phyloP scores from a whole-genome alignment of 176 grass and related monocot species.

The Musa beccarii region DNA sequence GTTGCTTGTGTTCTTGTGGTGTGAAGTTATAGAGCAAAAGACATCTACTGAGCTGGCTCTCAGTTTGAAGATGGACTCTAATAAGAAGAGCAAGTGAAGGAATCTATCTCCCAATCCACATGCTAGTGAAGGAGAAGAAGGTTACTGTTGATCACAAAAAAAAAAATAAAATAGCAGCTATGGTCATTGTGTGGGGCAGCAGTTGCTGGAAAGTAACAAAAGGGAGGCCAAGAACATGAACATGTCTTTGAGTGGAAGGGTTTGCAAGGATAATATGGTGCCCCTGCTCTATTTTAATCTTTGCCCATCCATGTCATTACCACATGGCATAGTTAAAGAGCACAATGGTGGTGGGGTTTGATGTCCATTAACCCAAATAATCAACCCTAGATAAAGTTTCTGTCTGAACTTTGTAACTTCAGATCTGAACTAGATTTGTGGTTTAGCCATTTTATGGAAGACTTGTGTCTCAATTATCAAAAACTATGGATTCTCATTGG shows the following conservation, averaged over 20 bases:
- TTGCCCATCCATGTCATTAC: slow-evolving; percentile 9
- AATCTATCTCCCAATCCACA: slow-evolving; percentile 60
- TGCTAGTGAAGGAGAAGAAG: slow-evolving; percentile 40
- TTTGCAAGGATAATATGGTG: slow-evolving; percentile 34
- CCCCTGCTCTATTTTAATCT: background rate
- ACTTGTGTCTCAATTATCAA: background rate
- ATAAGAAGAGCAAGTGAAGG: slow-evolving; percentile 36
- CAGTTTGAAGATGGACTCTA: slow-evolving; percentile 19
- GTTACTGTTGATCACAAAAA: slow-evolving; percentile 41
- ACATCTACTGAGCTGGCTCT: background rate
- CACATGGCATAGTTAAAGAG: slow-evolving; percentile 10
- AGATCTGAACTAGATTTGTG: slow-evolving; percentile 15
- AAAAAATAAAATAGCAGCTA: slow-evolving; percentile 43
- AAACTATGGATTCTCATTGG: too few species aligned
- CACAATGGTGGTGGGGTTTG: slow-evolving; percentile 32
- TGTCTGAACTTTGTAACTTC: slow-evolving; percentile 24
- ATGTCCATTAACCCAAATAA: slow-evolving; percentile 24
- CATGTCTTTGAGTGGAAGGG: slow-evolving; percentile 62
- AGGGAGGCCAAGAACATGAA: slow-evolving; percentile 38
- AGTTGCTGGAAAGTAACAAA: slow-evolving; percentile 54
- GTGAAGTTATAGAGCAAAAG: background rate
- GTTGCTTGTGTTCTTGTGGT: background rate
- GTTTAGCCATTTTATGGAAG: slow-evolving; percentile 7
- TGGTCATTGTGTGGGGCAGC: slow-evolving; percentile 34
- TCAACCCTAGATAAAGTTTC: slow-evolving; percentile 10